Conservation (phyloP, 163 green algal genomes). For the Prototheca wickerhamii region DNA sequence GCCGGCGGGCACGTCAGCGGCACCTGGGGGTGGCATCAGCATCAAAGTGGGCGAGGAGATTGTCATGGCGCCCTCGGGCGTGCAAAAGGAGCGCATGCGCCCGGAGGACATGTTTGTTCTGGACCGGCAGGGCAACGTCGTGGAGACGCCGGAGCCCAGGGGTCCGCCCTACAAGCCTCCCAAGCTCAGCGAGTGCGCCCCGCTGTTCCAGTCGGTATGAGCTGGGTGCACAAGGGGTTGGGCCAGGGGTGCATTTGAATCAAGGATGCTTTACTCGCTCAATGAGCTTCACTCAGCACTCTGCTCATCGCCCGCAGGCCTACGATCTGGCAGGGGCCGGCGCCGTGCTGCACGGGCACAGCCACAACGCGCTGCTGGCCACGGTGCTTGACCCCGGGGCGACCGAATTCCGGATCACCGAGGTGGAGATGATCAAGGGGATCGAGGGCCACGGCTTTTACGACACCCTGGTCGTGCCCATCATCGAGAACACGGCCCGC, state of each 20-base stretch:
- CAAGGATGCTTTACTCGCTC: not conserved
- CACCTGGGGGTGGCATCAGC: constrained; percentile 83
- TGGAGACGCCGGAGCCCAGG: constrained; percentile 46
- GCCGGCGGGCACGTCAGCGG: constrained; percentile 54
- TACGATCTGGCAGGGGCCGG: constrained; percentile 82
- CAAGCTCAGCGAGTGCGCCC: constrained; percentile 91
- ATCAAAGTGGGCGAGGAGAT: constrained; percentile 66
- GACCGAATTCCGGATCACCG: constrained; percentile 74
- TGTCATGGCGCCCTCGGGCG: constrained; percentile 84
- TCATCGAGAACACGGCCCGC: constrained; percentile 95
- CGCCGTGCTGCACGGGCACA: constrained; percentile 89
- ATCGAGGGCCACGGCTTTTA: constrained; percentile 89
- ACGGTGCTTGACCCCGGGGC: constrained; percentile 72
- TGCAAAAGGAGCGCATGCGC: constrained; percentile 91
- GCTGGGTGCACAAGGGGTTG: not conserved
- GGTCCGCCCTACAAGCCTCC: constrained; percentile 64
- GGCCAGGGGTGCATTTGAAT: no score
- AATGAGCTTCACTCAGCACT: not conserved
- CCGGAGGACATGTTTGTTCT: constrained; percentile 92
- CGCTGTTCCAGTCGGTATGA: constrained; percentile 87
- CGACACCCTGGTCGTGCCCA: constrained; percentile 74
- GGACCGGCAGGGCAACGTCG: constrained; percentile 49
- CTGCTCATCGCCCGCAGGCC: constrained; percentile 51
- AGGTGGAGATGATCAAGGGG: constrained; percentile 98
- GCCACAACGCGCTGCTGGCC: constrained; percentile 74